Base-by-base conservation (phyloP, 2,329 filamentous ascomycete genomes). In the Ophiocordyceps polyrhachis-furcata region DNA sequence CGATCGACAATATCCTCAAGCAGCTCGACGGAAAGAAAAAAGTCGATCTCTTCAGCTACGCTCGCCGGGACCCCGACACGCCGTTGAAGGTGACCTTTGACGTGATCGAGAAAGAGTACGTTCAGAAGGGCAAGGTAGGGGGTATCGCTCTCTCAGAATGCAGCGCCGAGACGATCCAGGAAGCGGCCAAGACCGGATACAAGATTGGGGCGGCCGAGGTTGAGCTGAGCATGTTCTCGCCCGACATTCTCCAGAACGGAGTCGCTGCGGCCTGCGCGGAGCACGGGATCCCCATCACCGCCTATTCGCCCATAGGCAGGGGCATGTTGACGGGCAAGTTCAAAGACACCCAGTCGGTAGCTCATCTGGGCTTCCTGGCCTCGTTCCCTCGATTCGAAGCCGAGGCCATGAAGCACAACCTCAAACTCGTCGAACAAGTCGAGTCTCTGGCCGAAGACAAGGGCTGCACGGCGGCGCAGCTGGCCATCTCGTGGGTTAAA, bases 231-330 rank as follows among this genome's bases (percentile, higher is more conserved):
- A 58, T 74, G 47, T 72, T 66, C 53, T 53, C 59, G 11, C 64
- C 65, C 0, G 69, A 74, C 15, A 62, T 67, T 21, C 58, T 73
- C 23, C 57, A 55, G 20, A 73, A 74, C 50, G 71, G 72, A 2
- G 59, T 76, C 32, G 66, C 68, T 3, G 64, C 63, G 2, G 68
- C 73, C 0, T 81, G 76, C 53, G 68, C 65, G 0, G 69, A 88
- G 55, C 60, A 81, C 41, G 63, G 68, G 42, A 85, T 89, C 48
- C 78, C 81, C 0, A 63, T 88, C 42, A 61, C 85, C 32, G 81
- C 79, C 0, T 17, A 28, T 40, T 38, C 74, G 69, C 23, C 65
- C 73, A 4, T 72, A 67, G 35, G 60, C 68, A 42, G 66, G 48
- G 55, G 55, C 14, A 48, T 70, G 45, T 57, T 81, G 45, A 73